Base-by-base conservation (phyloP, 345 rosid species). In the Rhodomyrtus tomentosa region DNA sequence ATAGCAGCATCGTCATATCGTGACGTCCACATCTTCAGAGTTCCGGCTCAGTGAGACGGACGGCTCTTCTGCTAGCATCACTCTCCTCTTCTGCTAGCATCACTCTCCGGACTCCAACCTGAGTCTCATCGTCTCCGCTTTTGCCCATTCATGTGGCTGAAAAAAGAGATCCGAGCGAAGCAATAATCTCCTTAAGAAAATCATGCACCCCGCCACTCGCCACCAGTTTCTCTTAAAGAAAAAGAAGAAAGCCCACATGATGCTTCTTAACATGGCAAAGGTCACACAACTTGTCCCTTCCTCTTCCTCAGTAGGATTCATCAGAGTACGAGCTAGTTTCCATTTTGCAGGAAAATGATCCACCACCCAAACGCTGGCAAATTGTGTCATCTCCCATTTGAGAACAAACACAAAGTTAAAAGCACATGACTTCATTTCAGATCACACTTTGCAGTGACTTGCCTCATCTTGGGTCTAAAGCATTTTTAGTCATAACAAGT, bases 11-110 rank as follows among this genome's bases (percentile, higher is more conserved):
- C 8, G 1, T 32, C 74, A 18, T 16, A 32, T 68, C 24, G 45
- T 13, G 0, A 32, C 8, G 76, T 36, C 24, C 45, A 68, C 76
- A 32, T 68, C 76, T 68, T 36, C 45, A 36, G 15, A 36, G 76
- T 45, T 62, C 42, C 0, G 0, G 3, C 74, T 32, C 11, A 0
- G 12, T 7, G 42, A 15, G 42, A 1, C 24, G 1, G 1, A 62
- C 4, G 40, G 32, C 25, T 36, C 76, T 10, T 68, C 45, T 68
- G 40, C 76, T 2, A 4, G 45, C 76, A 36, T 62, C 18, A 32
- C 42, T 62, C 6, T 16, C n/a, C 25, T 36, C 76, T 10, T 68
- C 45, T 68, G 40, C 76, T 2, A 4, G 45, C 76, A 36, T 62
- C 18, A 32, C 42, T 62, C 6, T 16, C n/a, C n/a, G n/a, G n/a